Percentiles rank a stretch among this genome's conserved stretches.
Evolutionary conservation across 345 rosid genomes (phyloP).

Genomic region (Leavenworthia alabamica): DNA sequence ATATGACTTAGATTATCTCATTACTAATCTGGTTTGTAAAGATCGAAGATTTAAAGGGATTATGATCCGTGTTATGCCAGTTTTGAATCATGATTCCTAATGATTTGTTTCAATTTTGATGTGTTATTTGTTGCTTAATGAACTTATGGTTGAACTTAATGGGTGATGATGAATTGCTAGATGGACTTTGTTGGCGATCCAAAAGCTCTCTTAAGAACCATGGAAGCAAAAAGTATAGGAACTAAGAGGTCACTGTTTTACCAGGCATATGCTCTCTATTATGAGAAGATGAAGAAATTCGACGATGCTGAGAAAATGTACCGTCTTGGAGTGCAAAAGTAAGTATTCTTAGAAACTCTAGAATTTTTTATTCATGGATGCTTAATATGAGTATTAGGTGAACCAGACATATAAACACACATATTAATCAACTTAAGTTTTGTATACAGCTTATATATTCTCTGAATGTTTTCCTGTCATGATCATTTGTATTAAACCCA

Average conservation of each 20-base stretch:
- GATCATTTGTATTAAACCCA: not conserved
- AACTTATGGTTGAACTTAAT: constrained; percentile 11
- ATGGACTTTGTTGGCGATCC: not conserved
- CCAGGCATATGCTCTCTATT: constrained; percentile 84
- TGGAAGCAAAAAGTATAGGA: constrained; percentile 68
- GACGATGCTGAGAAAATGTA: constrained; percentile 91
- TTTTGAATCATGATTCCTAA: too few species aligned
- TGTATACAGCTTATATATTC: not conserved
- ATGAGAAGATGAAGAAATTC: constrained; percentile 76
- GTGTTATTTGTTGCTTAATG: not conserved
- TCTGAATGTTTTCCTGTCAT: not conserved
- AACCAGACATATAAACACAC: not conserved
- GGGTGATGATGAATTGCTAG: not conserved
- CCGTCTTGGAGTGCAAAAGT: constrained; percentile 74
- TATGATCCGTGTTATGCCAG: not conserved
- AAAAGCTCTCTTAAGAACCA: constrained; percentile 24
- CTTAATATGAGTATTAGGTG: not conserved
- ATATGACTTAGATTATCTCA: not conserved
- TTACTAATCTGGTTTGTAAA: not conserved
- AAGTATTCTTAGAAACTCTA: constrained; percentile 24
- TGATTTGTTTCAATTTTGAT: not conserved
- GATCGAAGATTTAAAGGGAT: not conserved
- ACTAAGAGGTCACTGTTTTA: constrained; percentile 61
- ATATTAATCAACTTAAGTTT: not conserved
- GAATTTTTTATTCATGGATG: not conserved